Percentiles rank a stretch among this genome's conserved stretches.
Conservation (phyloP, 306 rosid genomes). For the Malus sieversii region DNA sequence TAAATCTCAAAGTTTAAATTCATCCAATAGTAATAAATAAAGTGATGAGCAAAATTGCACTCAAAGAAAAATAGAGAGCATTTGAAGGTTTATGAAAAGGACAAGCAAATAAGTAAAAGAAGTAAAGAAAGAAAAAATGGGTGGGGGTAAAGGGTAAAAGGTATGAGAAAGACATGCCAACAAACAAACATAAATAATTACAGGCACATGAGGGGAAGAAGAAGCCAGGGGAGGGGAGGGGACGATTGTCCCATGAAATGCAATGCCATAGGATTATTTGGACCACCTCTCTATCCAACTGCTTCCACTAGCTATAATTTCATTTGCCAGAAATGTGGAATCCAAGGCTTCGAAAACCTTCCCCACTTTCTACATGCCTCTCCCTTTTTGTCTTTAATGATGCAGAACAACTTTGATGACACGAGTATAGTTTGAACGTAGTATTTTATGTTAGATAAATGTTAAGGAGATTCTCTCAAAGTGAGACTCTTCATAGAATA, state of each 20-base stretch:
- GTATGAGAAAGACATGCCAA: conserved; percentile 45
- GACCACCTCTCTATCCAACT: background rate
- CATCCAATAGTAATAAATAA: no score
- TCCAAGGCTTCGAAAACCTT: background rate
- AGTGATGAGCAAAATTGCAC: no score
- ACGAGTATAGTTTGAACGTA: no score
- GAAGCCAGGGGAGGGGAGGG: conserved; percentile 7
- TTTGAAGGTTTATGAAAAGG: background rate
- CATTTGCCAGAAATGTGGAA: background rate
- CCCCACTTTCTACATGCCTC: no score
- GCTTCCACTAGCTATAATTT: background rate
- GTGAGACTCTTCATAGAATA: rapidly evolving
- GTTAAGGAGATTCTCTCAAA: no score
- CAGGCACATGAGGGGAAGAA: conserved; percentile 43
- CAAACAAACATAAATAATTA: conserved; percentile 47
- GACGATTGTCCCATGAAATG: background rate
- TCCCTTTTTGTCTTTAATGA: no score
- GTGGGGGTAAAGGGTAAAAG: background rate
- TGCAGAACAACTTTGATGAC: no score
- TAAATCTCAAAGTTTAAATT: no score
- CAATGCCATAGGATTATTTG: background rate
- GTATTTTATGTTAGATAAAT: no score
- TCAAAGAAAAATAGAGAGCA: no score
- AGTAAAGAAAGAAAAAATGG: background rate
- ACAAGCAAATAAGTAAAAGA: background rate